phyloP scores from a whole-genome alignment of 495 filamentous ascomycete species.

The Glutinoglossum americanum region DNA sequence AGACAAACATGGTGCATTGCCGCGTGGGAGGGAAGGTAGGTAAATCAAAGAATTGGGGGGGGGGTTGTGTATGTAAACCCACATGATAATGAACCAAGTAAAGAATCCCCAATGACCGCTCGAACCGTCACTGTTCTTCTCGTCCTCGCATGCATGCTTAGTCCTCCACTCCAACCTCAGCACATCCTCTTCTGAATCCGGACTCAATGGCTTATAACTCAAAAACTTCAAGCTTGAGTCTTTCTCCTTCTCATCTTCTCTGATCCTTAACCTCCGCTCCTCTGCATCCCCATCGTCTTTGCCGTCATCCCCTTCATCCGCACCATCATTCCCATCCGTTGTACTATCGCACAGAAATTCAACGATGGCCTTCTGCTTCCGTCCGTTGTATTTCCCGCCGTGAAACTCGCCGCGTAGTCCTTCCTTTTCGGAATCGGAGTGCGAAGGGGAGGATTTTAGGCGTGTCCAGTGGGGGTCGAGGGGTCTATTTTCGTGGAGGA shows the following conservation, averaged over 20 bases:
- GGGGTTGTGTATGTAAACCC: too few species aligned
- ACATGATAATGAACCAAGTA: constrained; percentile 94
- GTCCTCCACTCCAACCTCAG: constrained; percentile 67
- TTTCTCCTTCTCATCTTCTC: constrained; percentile 15
- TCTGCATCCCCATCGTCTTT: constrained; percentile 21
- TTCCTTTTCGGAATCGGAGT: constrained; percentile 36
- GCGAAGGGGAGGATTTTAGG: constrained; percentile 32
- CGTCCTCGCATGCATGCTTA: constrained; percentile 58
- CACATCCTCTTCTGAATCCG: constrained; percentile 26
- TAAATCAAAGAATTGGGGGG: too few species aligned
- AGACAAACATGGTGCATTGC: not conserved
- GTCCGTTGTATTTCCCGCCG: constrained; percentile 38
- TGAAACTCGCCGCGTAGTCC: constrained; percentile 50
- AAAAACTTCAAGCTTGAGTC: constrained; percentile 45
- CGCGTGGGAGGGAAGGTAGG: not conserved
- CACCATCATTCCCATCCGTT: too few species aligned
- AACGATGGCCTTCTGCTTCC: constrained; percentile 46
- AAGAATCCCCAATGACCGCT: constrained; percentile 70
- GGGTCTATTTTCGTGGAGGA: constrained; percentile 24
- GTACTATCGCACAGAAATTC: constrained; percentile 66
- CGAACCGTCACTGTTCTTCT: constrained; percentile 21
- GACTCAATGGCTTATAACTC: constrained; percentile 35
- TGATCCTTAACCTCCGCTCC: not conserved
- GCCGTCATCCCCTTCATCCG: constrained; percentile 17
- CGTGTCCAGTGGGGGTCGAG: constrained; percentile 40